Conservation (phyloP, 805 yeast genomes). For the Pichia occidentalis region DNA sequence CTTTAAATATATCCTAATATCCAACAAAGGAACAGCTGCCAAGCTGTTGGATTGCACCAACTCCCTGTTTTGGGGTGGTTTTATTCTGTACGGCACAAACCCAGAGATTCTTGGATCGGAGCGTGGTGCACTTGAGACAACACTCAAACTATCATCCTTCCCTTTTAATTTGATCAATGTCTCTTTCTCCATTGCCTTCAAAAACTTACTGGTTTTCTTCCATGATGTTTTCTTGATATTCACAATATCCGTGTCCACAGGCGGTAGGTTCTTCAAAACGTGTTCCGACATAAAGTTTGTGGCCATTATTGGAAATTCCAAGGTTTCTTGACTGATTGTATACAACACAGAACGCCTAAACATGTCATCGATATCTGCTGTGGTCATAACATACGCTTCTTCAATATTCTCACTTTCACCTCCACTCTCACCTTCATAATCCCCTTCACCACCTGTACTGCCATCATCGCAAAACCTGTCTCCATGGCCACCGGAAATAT, state of each 20-base stretch:
- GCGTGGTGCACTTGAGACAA: constrained; percentile 44
- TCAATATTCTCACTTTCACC: neutral
- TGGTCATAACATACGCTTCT: constrained; percentile 35
- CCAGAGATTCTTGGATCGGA: constrained; percentile 43
- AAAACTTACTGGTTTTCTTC: constrained; percentile 81
- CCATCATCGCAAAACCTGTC: neutral
- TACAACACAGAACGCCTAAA: constrained; percentile 67
- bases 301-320: constrained; percentile 61
- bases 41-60: too few relatives aligned
- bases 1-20: constrained; percentile 42
- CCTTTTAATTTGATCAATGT: constrained; percentile 69
- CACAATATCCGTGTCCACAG: constrained; percentile 44
- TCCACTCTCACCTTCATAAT: constrained; percentile 12
- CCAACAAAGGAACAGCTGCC: too few relatives aligned
- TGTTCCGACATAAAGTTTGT: constrained; percentile 71
- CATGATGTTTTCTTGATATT: constrained; percentile 77
- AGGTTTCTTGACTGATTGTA: constrained; percentile 49
- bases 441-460: constrained; percentile 10
- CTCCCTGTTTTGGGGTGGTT: constrained; percentile 18
- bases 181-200: constrained; percentile 80
- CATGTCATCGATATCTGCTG: constrained; percentile 68
- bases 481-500: too few relatives aligned
- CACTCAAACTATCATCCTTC: constrained; percentile 71
- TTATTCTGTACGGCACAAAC: constrained; percentile 58
- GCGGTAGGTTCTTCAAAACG: constrained; percentile 67